Percentiles rank a stretch among this genome's conserved stretches.
These are phyloP conservation scores for Fraxinus sp. DNA, from an alignment of 305 asterid genomes.

Conservation along the genomic window DNA sequence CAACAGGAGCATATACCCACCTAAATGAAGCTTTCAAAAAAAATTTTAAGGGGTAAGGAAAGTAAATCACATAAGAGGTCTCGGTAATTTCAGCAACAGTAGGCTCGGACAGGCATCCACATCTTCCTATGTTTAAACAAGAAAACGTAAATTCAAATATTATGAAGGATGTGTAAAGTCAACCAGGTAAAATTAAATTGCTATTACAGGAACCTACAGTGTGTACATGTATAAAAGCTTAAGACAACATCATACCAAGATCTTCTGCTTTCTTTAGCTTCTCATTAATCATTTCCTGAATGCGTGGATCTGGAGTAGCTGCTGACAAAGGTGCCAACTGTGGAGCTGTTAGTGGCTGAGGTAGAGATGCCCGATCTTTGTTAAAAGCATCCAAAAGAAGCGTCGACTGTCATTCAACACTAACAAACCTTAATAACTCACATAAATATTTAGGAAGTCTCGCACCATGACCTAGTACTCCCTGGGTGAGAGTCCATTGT, in stretches of 20 bases:
- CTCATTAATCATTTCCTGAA: constrained; percentile 82
- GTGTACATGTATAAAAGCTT: constrained; percentile 4
- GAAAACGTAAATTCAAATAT: not conserved
- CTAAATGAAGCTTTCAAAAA: not conserved
- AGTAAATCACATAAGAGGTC: not conserved
- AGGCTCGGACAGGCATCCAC: constrained; percentile 8
- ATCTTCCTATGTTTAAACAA: not conserved
- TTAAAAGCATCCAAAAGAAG: constrained; percentile 97
- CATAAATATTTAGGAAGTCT: not conserved
- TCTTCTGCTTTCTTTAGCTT: constrained; percentile 88
- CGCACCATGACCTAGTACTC: no score
- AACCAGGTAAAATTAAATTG: not conserved
- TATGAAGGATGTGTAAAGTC: not conserved
- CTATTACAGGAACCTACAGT: not conserved
- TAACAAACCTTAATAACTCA: not conserved
- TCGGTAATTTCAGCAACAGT: not conserved
- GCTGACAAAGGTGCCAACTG: constrained; percentile 57
- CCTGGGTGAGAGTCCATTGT: no score
- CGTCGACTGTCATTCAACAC: constrained; percentile 55
- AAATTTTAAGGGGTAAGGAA: not conserved
- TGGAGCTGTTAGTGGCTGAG: constrained; percentile 74
- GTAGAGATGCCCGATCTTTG: constrained; percentile 85
- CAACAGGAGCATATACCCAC: not conserved
- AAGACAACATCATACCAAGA: constrained; percentile 51
- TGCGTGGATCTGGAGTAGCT: constrained; percentile 70